phyloP scores from a whole-genome alignment of 768 basidiomycete genomes.

The Kwoniella dejecticola region DNA sequence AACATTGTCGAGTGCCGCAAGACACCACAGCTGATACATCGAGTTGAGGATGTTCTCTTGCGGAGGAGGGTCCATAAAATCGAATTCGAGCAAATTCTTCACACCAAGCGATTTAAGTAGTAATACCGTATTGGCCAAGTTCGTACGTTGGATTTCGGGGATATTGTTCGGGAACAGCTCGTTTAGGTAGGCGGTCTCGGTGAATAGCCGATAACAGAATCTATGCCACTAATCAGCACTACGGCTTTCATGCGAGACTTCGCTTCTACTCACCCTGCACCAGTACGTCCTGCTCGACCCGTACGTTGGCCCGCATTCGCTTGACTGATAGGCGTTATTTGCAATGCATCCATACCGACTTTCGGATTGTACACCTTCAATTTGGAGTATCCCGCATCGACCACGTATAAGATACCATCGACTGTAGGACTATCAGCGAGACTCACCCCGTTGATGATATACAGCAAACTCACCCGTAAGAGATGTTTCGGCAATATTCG shows the following conservation, averaged over 20 bases:
- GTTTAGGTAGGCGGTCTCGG: constrained; percentile 94
- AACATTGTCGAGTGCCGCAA: constrained; percentile 94
- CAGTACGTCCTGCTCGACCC: constrained; percentile 94
- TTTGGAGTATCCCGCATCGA: constrained; percentile 95
- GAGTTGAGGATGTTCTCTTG: constrained; percentile 98
- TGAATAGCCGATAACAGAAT: constrained; percentile 94
- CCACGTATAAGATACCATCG: constrained; percentile 95
- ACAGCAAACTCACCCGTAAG: constrained; percentile 69
- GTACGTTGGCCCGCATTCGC: constrained; percentile 96
- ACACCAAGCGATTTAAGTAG: constrained; percentile 94
- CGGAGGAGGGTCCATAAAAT: constrained; percentile 99
- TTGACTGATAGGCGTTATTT: constrained; percentile 98
- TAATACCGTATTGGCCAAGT: constrained; percentile 93
- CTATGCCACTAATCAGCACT: constrained; percentile 57
- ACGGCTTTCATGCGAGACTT: neutral
- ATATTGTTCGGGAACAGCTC: constrained; percentile 95
- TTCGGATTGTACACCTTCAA: constrained; percentile 98
- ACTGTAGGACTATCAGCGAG: constrained; percentile 60
- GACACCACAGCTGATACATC: constrained; percentile 99
- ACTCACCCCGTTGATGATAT: neutral
- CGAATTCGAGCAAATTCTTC: constrained; percentile 94
- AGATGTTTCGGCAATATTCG: constrained; percentile 98
- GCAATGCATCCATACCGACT: constrained; percentile 98
- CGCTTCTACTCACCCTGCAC: constrained; percentile 71
- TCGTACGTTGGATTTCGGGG: constrained; percentile 97